phyloP scores from a whole-genome alignment of 805 yeast genomes.

The Candida khao-thaluensis region DNA sequence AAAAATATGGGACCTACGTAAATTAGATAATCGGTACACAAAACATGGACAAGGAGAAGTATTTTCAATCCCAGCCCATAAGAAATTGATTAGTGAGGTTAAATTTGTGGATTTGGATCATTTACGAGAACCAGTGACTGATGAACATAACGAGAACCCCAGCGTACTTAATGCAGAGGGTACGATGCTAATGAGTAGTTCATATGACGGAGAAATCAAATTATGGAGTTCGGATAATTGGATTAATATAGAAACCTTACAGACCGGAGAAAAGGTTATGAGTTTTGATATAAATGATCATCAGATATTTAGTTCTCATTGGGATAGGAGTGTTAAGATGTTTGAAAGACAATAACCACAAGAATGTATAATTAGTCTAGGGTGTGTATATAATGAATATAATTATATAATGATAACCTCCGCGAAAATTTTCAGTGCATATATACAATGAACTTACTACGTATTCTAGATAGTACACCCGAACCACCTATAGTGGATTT shows the following conservation, averaged over 20 bases:
- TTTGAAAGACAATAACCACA: conserved; percentile 39
- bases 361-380: too few relatives aligned
- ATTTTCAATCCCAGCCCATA: conserved; percentile 70
- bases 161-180: conserved; percentile 37
- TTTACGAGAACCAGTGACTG: conserved; percentile 20
- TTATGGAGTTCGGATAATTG: conserved; percentile 69
- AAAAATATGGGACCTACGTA: conserved; percentile 84
- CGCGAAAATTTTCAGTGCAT: too few relatives aligned
- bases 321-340: conserved; percentile 78
- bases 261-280: conserved; percentile 70
- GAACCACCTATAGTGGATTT: conserved; percentile 73
- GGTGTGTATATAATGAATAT: too few relatives aligned
- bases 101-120: conserved; percentile 42
- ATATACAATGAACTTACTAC: conserved; percentile 62
- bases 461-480: conserved; percentile 78
- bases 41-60: conserved; percentile 17
- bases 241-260: conserved; percentile 52
- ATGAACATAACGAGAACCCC: conserved; percentile 31
- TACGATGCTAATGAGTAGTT: conserved; percentile 53
- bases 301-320: conserved; percentile 63
- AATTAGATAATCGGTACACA: conserved; percentile 23
- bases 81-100: conserved; percentile 65
- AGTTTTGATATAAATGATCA: conserved; percentile 56
- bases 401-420: too few relatives aligned
- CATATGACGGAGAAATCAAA: conserved; percentile 70